Evolutionary conservation across 495 filamentous ascomycete genomes (phyloP).

Genomic region (Cryomyces minteri): DNA sequence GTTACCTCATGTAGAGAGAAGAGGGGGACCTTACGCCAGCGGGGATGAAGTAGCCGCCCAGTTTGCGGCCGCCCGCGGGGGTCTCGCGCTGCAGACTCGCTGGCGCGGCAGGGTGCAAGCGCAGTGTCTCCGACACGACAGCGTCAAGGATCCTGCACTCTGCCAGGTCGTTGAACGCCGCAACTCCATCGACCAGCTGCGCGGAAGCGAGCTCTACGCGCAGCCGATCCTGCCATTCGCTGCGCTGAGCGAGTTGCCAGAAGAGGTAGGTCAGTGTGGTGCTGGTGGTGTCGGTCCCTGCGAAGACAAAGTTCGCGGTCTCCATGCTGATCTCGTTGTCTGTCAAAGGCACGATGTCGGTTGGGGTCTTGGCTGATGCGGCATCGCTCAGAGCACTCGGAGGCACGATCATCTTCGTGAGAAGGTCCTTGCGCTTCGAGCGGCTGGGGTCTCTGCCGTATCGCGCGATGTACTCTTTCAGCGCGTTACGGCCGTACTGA

Average conservation of each 20-base stretch:
- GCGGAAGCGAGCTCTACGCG: neutral
- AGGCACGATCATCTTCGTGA: neutral
- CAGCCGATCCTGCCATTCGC: neutral
- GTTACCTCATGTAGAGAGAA: too few species aligned
- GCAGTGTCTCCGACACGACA: conserved; percentile 1
- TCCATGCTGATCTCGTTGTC: conserved; percentile 1
- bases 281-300: conserved; percentile 1
- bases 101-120: conserved; percentile 2
- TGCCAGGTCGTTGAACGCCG: neutral
- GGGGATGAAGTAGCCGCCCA: neutral
- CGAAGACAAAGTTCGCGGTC: conserved; percentile 3
- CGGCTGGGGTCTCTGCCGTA: neutral
- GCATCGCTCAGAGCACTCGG: neutral
- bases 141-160: neutral
- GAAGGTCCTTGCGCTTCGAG: neutral
- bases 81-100: neutral
- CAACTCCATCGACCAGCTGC: neutral
- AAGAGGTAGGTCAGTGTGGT: conserved; percentile 4
- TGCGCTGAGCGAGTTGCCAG: conserved; percentile 1
- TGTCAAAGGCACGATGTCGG: neutral
- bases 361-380: neutral
- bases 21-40: neutral
- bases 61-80: neutral
- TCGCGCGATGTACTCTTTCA: neutral
- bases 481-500: neutral